Base-by-base conservation (phyloP, 208 protist genomes). In the Naegleria gruberi region DNA sequence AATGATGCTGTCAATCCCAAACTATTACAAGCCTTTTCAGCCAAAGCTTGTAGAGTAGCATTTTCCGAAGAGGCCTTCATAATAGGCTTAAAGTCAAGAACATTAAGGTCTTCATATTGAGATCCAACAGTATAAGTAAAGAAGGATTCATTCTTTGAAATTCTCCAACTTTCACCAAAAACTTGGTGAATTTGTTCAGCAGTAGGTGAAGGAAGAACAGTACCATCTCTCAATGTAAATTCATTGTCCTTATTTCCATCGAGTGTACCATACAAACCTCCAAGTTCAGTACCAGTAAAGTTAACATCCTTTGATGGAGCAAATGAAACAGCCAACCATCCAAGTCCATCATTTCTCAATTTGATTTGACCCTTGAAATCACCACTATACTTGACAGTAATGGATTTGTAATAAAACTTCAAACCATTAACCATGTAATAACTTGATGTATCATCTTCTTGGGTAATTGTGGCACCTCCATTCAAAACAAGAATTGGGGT, bases 111-210 rank as follows among this genome's bases (percentile, higher is more conserved):
- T 65, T 65, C 51, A 65, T 65, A 65, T 4, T 10, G 4, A 30
- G 15, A 10, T 45, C 19, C 19, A 30, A 23, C 19, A 19, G 12
- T 19, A 19, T 86, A 86, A 23, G 26, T 30, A 51, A 86, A 86
- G 15, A n/a, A n/a, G 26, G 82, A 86, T 19, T 86, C 82, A 51
- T 10, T 51, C 12, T 51, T 86, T 3, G 82, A 23, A 45, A 86
- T 23, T 45, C 82, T 45, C 82, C 82, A 86, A 51, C 44, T 51
- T 51, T 86, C 82, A 30, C 82, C 82, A 19, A 86, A 86, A 23
- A 86, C 30, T 3, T 23, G 15, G 82, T 86, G 82, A 51, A 86
- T 19, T 19, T 86, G 19, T 23, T 30, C 6, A 1, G 82, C 6
- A 23, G 82, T n/a, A 45, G 82, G 82, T 30, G 82, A 30, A 23